Evolutionary conservation across 2,329 filamentous ascomycete genomes (phyloP).

Genomic region (Pseudopithomyces chartarum): DNA sequence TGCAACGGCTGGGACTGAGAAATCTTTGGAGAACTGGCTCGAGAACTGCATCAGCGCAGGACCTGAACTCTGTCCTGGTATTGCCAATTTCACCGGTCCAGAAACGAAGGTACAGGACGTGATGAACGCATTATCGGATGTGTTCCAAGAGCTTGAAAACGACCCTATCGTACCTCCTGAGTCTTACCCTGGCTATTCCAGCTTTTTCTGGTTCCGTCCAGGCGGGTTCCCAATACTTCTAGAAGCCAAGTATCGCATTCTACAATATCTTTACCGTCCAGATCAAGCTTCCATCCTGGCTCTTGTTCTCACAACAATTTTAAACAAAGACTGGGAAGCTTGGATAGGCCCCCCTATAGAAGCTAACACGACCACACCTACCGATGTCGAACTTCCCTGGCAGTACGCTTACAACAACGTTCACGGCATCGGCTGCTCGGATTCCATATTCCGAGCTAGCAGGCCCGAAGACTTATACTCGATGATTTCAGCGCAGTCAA

Average conservation of each 20-base stretch:
- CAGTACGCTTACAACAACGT: conserved; percentile 12
- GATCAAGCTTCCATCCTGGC: conserved; percentile 1
- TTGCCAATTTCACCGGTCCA: conserved; percentile 17
- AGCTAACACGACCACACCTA: conserved; percentile 4
- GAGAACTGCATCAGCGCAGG: conserved; percentile 18
- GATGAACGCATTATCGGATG: conserved; percentile 10
- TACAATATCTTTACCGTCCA: conserved; percentile 9
- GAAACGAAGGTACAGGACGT: conserved; percentile 15
- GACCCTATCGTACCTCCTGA: conserved; percentile 18
- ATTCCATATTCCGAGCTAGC: conserved; percentile 16
- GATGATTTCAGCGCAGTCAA: conserved; percentile 12
- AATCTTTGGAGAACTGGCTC: conserved; percentile 15
- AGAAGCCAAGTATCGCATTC: conserved; percentile 11
- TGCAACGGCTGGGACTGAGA: conserved; percentile 15
- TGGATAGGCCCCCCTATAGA: not conserved
- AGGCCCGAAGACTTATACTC: conserved; percentile 18
- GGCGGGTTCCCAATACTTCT: conserved; percentile 10
- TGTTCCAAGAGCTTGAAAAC: conserved; percentile 16
- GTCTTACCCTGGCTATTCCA: not conserved
- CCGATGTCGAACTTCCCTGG: conserved; percentile 11
- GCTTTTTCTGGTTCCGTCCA: conserved; percentile 13
- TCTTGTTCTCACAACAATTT: not conserved
- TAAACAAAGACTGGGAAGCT: conserved; percentile 11
- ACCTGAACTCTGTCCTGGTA: not conserved
- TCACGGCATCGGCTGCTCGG: conserved; percentile 19